A percentile compares a stretch with the other conserved stretches of the same genome.
Conservation (phyloP, 2,329 filamentous ascomycete species). For the Drechslerella coelobrocha region DNA sequence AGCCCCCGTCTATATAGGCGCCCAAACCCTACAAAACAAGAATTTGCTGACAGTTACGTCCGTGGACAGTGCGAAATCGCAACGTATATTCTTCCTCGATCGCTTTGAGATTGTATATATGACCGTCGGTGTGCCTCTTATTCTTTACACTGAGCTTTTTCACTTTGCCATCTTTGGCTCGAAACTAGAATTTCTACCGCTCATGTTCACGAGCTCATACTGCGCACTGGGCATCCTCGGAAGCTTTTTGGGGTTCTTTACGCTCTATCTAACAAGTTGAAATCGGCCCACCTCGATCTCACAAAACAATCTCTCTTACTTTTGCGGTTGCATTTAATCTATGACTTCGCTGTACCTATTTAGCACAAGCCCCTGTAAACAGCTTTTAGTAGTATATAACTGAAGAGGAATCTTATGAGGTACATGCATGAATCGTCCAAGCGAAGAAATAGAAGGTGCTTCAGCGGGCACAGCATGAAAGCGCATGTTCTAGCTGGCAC, state of each 20-base stretch:
- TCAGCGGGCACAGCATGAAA: background rate
- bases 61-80: conserved; percentile 59
- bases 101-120: conserved; percentile 90
- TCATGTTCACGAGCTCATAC: conserved; percentile 98
- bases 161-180: conserved; percentile 84
- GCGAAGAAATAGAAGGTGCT: background rate
- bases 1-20: no score
- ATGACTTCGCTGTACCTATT: conserved; percentile 12
- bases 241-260: conserved; percentile 92
- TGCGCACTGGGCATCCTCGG: conserved; percentile 92
- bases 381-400: background rate
- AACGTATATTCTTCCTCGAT: conserved; percentile 88
- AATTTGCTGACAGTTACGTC: background rate
- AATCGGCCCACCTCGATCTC: background rate
- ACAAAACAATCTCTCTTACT: background rate
- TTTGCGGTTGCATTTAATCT: background rate
- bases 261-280: conserved; percentile 75
- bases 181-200: conserved; percentile 83
- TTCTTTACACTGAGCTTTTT: conserved; percentile 83
- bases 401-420: background rate
- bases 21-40: background rate
- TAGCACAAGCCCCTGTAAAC: background rate
- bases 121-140: conserved; percentile 83
- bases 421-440: background rate
- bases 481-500: background rate